A percentile compares a stretch with the other conserved stretches of the same genome.
Evolutionary conservation across 140 eudicot genomes (phyloP).

Genomic region (Bidens hawaiensis): DNA sequence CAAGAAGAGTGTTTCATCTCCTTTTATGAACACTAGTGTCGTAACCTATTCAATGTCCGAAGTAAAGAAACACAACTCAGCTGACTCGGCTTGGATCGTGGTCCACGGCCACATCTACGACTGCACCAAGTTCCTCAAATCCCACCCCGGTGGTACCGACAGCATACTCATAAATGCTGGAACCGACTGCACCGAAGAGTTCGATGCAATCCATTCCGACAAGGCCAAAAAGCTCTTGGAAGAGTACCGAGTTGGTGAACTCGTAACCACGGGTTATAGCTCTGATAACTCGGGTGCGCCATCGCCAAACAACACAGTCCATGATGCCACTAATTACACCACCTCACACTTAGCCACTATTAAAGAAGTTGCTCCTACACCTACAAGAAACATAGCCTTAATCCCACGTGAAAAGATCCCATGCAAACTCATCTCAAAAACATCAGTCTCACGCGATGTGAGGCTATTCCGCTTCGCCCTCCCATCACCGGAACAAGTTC

Average conservation of each 20-base stretch:
- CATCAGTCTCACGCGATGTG: slow-evolving; percentile 64
- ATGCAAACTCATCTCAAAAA: slow-evolving; percentile 56
- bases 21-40: slow-evolving; percentile 77
- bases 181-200: slow-evolving; percentile 87
- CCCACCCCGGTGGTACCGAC: slow-evolving; percentile 89
- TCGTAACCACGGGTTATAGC: slow-evolving; percentile 46
- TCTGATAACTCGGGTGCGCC: slow-evolving; percentile 55
- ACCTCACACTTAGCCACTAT: slow-evolving; percentile 42
- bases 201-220: slow-evolving; percentile 91
- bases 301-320: slow-evolving; percentile 70
- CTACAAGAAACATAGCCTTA: slow-evolving; percentile 46
- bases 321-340: slow-evolving; percentile 47
- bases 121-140: slow-evolving; percentile 70
- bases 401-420: slow-evolving; percentile 66
- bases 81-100: slow-evolving; percentile 91
- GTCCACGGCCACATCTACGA: slow-evolving; percentile 96
- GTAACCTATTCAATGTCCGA: slow-evolving; percentile 57
- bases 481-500: slow-evolving; percentile 55
- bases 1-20: slow-evolving; percentile 68
- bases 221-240: slow-evolving; percentile 81
- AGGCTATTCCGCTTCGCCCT: slow-evolving; percentile 65
- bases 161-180: slow-evolving; percentile 91
- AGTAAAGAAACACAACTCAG: slow-evolving; percentile 67
- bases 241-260: slow-evolving; percentile 67
- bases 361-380: slow-evolving; percentile 40